phyloP scores from a whole-genome alignment of 2,329 filamentous ascomycete genomes.

The Xylaria sp. region DNA sequence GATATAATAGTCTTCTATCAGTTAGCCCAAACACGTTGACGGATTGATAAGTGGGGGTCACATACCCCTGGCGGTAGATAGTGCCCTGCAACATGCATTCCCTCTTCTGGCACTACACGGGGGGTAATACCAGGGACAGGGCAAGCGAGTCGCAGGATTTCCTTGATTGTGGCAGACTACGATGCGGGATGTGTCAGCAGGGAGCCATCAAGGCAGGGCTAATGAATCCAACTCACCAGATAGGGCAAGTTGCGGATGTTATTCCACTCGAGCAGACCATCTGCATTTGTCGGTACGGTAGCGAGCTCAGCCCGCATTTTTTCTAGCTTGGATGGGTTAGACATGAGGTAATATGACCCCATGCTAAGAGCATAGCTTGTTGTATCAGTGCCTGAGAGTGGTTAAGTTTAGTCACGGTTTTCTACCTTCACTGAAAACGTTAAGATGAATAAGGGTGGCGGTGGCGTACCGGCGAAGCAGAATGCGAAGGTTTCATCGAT shows the following conservation, averaged over 20 bases:
- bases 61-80: slow-evolving; percentile 14
- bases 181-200: not conserved
- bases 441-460: not conserved
- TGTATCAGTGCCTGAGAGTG: slow-evolving; percentile 14
- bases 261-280: slow-evolving; percentile 18
- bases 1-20: slow-evolving; percentile 20
- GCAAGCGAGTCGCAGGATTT: slow-evolving; percentile 16
- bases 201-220: not conserved
- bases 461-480: slow-evolving; percentile 22
- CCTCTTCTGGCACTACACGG: slow-evolving; percentile 16
- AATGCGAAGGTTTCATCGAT: slow-evolving; percentile 22
- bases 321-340: slow-evolving; percentile 17
- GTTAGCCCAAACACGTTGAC: not conserved
- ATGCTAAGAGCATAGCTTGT: slow-evolving; percentile 20
- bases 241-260: slow-evolving; percentile 20
- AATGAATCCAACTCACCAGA: slow-evolving; percentile 2
- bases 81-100: slow-evolving; percentile 11
- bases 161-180: slow-evolving; percentile 19
- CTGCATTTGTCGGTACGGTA: slow-evolving; percentile 11
- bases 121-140: slow-evolving; percentile 24
- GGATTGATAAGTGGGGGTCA: not conserved
- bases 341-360: slow-evolving; percentile 22
- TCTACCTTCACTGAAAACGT: not conserved
- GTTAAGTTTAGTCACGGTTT: not conserved
- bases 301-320: slow-evolving; percentile 13